Percentiles rank a stretch among this genome's conserved stretches.
Evolutionary conservation across 441 rosid genomes (phyloP).

Genomic region (Biscutella laevigata): DNA sequence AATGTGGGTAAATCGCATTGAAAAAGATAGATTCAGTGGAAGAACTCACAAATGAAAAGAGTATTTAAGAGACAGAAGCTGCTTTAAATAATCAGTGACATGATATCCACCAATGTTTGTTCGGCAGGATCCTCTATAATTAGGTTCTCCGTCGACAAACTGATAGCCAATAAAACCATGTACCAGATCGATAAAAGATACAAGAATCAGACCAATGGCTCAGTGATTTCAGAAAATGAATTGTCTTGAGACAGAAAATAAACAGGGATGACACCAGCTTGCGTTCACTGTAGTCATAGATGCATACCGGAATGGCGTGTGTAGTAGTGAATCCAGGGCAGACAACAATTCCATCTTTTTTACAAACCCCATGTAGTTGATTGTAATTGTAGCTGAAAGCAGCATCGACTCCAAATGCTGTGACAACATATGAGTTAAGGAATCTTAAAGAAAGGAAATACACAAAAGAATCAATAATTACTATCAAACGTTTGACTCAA

Average conservation of each 20-base stretch:
- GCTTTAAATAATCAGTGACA: conserved; percentile 80
- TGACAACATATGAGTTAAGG: conserved; percentile 6
- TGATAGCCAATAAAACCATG: conserved; percentile 28
- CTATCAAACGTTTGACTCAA: neutral
- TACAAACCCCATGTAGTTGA: conserved; percentile 66
- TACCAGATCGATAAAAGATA: neutral
- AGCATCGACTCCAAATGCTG: conserved; percentile 94
- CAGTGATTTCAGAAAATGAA: neutral
- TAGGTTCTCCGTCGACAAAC: conserved; percentile 86
- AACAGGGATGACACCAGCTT: neutral
- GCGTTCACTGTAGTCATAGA: neutral
- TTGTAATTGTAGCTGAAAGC: conserved; percentile 89
- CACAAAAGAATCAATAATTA: neutral
- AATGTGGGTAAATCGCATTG: conserved; percentile 3
- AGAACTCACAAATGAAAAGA: conserved; percentile 74
- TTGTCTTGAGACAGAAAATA: neutral
- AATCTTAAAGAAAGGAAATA: conserved; percentile 18
- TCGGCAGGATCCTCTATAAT: conserved; percentile 65
- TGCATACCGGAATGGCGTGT: conserved; percentile 75
- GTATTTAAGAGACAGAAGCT: conserved; percentile 81
- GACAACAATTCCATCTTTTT: conserved; percentile 72
- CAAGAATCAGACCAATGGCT: neutral
- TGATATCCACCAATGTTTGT: conserved; percentile 89
- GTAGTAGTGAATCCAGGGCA: conserved; percentile 80
- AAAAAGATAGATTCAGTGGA: conserved; percentile 6